A percentile compares a stretch with the other conserved stretches of the same genome.
These are phyloP conservation scores for Dendrobium chrysotoxum DNA, from an alignment of 106 monocot genomes.

Conservation along the genomic window DNA sequence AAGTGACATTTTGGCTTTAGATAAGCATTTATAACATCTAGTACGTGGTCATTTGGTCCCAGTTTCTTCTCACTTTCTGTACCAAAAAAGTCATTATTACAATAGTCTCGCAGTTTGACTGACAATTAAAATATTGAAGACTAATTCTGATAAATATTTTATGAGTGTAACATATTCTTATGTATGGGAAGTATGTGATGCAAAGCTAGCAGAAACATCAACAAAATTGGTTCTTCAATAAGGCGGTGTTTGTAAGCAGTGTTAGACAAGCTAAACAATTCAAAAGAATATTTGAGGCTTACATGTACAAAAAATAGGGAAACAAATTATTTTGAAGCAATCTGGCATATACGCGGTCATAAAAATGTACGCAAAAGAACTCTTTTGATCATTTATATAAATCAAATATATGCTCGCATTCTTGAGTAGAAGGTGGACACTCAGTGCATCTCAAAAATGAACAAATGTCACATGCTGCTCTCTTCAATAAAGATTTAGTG, in stretches of 20 bases:
- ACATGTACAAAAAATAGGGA: neutral
- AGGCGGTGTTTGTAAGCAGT: neutral
- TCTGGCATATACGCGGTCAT: neutral
- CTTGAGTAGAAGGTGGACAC: no score
- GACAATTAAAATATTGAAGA: neutral
- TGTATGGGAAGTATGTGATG: neutral
- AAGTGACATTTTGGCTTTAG: conserved; percentile 91
- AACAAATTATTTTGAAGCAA: neutral
- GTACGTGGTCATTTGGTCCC: conserved; percentile 30
- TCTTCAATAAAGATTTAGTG: no score
- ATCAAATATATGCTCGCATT: no score
- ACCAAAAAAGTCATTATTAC: neutral
- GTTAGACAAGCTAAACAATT: no score
- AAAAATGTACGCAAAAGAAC: neutral
- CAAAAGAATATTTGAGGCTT: neutral
- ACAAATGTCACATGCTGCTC: no score
- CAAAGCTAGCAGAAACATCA: neutral
- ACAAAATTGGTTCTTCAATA: neutral
- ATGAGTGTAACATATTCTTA: neutral
- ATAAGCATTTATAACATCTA: conserved; percentile 68
- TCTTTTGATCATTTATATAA: no score
- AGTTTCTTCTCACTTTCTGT: conserved; percentile 13
- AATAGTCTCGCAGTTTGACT: neutral
- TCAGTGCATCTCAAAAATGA: no score
- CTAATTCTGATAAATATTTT: neutral